Base-by-base conservation (phyloP, 202 grass and related monocot species). In the Setaria italica region DNA sequence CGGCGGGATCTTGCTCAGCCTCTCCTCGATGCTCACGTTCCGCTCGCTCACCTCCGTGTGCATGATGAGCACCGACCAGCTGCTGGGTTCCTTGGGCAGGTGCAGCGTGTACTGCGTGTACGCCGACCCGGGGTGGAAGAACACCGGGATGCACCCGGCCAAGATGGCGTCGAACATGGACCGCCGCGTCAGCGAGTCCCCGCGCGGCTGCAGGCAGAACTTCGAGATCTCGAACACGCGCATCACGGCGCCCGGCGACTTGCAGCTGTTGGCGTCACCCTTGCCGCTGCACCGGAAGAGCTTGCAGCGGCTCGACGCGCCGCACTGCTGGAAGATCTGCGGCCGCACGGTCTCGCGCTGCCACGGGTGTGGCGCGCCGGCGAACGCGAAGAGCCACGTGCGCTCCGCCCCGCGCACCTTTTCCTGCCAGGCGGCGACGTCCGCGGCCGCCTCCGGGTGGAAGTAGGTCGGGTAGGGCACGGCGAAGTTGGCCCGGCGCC, bases 71-170 rank as follows among this genome's bases (percentile, higher is more conserved):
- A 90, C 87, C 9, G 93, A 95, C 71, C 84, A 95, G 5, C 17
- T 87, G 11, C 70, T 33, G 9, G 85, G 80, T 6, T 87, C 76
- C 12, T 39, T 60, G 9, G 90, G 93, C 17, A 95, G 82, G 85
- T 92, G 79, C 85, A 83, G 82, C 25, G 80, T 84, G 75, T 95
- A 95, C 84, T 95, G 93, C 16, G 56, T n/a, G 55, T 88, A 84
- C 17, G 90, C 88, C 1, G 93, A 90, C 2, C 78, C 79, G 1
- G 90, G 82, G 82, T 95, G 82, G 41, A 95, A 88, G 85, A 92
- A 95, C 16, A 95, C 90, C 1, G 92, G 92, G 74, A 95, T 85
- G 11, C 92, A 95, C 33, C 92, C 92, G 14, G 92, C 92, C 13
- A 94, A 64, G 69, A 94, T 81, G 9, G 92, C 45, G 82, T 94